phyloP scores from a whole-genome alignment of 2,329 filamentous ascomycete species.

The Dactylellina leptospora region DNA sequence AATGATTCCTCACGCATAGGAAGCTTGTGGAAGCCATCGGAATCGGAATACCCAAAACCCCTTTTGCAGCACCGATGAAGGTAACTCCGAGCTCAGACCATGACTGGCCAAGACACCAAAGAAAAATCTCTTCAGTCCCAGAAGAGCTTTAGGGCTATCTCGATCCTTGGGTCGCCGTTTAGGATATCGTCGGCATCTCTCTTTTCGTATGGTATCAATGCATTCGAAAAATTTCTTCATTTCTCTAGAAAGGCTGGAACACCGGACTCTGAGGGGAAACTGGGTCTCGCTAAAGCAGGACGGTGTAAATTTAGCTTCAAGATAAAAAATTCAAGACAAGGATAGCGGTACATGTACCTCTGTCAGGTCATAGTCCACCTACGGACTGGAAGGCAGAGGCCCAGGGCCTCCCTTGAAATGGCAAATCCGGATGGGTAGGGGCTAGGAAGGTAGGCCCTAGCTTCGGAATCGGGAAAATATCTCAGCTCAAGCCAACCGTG shows the following conservation, averaged over 20 bases:
- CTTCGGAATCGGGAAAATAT: conserved; percentile 51
- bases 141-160: conserved; percentile 13
- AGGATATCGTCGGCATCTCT: conserved; percentile 48
- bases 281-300: conserved; percentile 41
- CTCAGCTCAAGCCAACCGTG: conserved; percentile 24
- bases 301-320: conserved; percentile 39
- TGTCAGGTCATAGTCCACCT: conserved; percentile 13
- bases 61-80: no score
- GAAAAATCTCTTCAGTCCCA: conserved; percentile 21
- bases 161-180: conserved; percentile 51
- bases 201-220: not conserved
- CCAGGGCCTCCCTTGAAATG: conserved; percentile 14
- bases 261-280: conserved; percentile 29
- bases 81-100: no score
- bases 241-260: not conserved
- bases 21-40: no score
- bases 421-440: conserved; percentile 34
- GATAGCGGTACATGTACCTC: conserved; percentile 9
- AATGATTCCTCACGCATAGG: no score
- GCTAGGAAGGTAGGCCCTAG: conserved; percentile 11
- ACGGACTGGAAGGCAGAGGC: conserved; percentile 3
- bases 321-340: conserved; percentile 25
- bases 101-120: conserved; percentile 16
- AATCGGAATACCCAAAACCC: no score
- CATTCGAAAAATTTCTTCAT: conserved; percentile 20